phyloP scores from a whole-genome alignment of 2,329 filamentous ascomycete species.

The Cordyceps tenuipes region DNA sequence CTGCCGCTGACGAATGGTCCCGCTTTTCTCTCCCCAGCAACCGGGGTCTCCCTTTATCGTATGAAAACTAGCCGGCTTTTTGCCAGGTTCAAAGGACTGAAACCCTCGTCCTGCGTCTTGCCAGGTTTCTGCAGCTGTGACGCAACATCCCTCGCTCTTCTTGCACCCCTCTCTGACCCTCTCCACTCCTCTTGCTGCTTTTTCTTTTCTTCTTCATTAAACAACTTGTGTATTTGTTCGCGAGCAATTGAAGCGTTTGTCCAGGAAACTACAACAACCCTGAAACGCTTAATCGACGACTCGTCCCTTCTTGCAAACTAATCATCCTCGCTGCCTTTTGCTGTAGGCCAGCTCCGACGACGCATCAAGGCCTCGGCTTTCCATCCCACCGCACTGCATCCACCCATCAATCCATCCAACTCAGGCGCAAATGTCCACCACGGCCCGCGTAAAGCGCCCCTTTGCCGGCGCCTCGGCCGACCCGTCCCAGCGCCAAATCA shows the following conservation, averaged over 20 bases:
- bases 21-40: background rate
- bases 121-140: conserved; percentile 9
- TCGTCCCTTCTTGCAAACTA: background rate
- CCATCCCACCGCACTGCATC: background rate
- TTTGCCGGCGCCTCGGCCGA: conserved; percentile 53
- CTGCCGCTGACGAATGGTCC: background rate
- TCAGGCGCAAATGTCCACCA: conserved; percentile 38
- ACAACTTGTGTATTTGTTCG: background rate
- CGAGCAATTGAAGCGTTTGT: background rate
- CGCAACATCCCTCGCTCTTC: conserved; percentile 5
- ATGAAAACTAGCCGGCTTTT: conserved; percentile 2
- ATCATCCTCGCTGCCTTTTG: background rate
- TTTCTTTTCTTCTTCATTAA: background rate
- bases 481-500: conserved; percentile 53
- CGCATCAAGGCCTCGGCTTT: background rate
- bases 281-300: background rate
- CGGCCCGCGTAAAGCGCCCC: conserved; percentile 47
- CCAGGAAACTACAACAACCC: background rate
- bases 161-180: conserved; percentile 4
- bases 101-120: background rate
- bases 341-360: conserved; percentile 8
- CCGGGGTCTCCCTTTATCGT: background rate
- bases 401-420: conserved; percentile 4
- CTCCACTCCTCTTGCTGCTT: conserved; percentile 2
- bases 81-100: background rate